phyloP scores from a whole-genome alignment of 2,329 filamentous ascomycete genomes.

The Metarhizium guizhouense region DNA sequence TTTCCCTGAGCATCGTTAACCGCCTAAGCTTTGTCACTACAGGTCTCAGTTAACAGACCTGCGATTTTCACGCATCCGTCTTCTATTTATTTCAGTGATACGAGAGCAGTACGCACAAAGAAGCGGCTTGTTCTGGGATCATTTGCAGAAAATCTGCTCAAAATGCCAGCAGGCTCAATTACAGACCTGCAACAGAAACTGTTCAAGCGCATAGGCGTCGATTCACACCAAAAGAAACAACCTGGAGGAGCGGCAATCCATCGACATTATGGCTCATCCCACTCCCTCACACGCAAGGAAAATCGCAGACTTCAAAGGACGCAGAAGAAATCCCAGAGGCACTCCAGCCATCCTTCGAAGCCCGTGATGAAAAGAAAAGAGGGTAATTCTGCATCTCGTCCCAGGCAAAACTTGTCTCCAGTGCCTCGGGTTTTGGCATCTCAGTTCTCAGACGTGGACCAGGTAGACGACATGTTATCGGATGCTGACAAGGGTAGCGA shows the following conservation, averaged over 20 bases:
- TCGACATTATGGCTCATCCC: background rate
- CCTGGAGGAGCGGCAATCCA: background rate
- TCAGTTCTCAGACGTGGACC: background rate
- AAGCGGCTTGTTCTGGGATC: background rate
- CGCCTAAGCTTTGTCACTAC: background rate
- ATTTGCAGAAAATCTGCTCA: background rate
- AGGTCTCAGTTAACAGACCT: background rate
- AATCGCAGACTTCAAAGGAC: constrained; percentile 57
- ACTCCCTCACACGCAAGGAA: constrained; percentile 44
- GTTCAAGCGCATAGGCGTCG: constrained; percentile 27
- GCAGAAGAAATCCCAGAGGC: constrained; percentile 43
- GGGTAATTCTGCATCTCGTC: background rate
- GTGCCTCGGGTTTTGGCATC: background rate
- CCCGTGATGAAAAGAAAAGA: constrained; percentile 3
- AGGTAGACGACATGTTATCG: background rate
- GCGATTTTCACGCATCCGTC: background rate
- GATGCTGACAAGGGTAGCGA: background rate
- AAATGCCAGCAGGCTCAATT: constrained; percentile 17
- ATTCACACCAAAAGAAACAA: constrained; percentile 1
- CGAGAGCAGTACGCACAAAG: too few species aligned
- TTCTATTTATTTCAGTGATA: background rate
- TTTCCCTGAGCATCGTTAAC: background rate
- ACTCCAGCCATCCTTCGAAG: constrained; percentile 6
- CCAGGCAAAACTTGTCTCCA: background rate
- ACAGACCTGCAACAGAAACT: constrained; percentile 28